Base-by-base conservation (phyloP, 306 rosid species). In the Trichosanthes cucumerina region DNA sequence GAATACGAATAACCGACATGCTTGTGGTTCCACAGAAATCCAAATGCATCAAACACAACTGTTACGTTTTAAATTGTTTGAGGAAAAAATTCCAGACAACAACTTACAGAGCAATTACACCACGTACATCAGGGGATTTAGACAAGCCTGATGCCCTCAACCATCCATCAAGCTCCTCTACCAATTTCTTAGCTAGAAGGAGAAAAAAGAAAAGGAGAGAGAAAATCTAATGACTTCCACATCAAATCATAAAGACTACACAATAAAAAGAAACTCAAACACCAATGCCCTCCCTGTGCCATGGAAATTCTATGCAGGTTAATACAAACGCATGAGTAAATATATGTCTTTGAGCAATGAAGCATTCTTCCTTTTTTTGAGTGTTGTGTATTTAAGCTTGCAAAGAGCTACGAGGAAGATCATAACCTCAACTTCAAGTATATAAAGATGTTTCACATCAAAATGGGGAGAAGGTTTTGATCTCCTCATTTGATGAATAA, bases 1-100 rank as follows among this genome's bases (percentile, higher is more conserved):
- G 99, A 96, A 84, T 88, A 96, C 16, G 97, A 92, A 87, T 91
- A 96, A 72, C 99, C 99, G 36, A 98, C 99, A 86, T 96, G 99
- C 83, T 98, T 96, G 88, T 36, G 60, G 82, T 56, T 83, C 86
- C 83, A 81, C 26, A 39, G 46, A 65, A 80, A 75, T 74, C 78
- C 69, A 39, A 68, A 28, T 54, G 60, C 34, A 39, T 71, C n/a
- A n/a, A n/a, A n/a, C 15, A 86, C 74, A 57, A 26, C 46, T 11
- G 34, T 50, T 74, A 52, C 31, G 16, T 49, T 50, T 52, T 9
- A 24, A 0, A 50, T 8, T 3, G 15, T 4, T 28, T 73, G 7
- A 26, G 15, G 50, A 9, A 65, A 12, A 19, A 14, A 6, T 66
- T 21, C 64, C 13, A n/a, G 43, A 39, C 0, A 70, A 70, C 8